Conservation (phyloP, 1,284 basidiomycete species). For the Somion occarium region DNA sequence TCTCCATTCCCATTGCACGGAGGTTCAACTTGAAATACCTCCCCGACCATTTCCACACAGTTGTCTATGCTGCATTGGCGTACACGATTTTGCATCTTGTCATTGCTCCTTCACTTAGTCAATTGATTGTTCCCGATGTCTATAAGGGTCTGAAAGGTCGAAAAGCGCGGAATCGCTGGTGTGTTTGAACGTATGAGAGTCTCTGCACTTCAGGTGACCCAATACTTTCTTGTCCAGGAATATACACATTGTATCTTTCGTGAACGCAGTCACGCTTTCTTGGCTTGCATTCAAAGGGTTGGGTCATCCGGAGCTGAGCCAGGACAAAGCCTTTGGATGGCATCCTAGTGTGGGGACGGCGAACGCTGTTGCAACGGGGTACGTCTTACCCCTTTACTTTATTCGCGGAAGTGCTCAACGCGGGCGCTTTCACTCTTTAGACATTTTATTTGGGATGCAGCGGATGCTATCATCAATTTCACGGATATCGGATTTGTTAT, state of each 20-base stretch:
- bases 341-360: constrained; percentile 42
- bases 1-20: constrained; percentile 20
- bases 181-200: too few species aligned
- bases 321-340: constrained; percentile 56
- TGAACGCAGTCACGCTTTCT: constrained; percentile 48
- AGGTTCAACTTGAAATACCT: constrained; percentile 33
- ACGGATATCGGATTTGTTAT: constrained; percentile 57
- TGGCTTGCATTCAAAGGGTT: constrained; percentile 42
- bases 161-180: constrained; percentile 53
- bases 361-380: constrained; percentile 52
- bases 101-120: constrained; percentile 44
- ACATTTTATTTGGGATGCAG: constrained; percentile 62
- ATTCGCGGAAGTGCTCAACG: not conserved
- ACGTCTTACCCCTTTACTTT: constrained; percentile 21
- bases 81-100: constrained; percentile 49
- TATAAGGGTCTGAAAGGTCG: constrained; percentile 37
- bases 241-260: constrained; percentile 51
- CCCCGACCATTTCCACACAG: constrained; percentile 60
- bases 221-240: too few species aligned
- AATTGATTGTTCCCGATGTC: constrained; percentile 31
- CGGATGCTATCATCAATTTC: constrained; percentile 52
- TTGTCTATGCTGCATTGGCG: constrained; percentile 66
- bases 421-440: constrained; percentile 18
- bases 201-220: too few species aligned
- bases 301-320: constrained; percentile 32